Base-by-base conservation (phyloP, 106 monocot species). In the Dactylorhiza incarnata region DNA sequence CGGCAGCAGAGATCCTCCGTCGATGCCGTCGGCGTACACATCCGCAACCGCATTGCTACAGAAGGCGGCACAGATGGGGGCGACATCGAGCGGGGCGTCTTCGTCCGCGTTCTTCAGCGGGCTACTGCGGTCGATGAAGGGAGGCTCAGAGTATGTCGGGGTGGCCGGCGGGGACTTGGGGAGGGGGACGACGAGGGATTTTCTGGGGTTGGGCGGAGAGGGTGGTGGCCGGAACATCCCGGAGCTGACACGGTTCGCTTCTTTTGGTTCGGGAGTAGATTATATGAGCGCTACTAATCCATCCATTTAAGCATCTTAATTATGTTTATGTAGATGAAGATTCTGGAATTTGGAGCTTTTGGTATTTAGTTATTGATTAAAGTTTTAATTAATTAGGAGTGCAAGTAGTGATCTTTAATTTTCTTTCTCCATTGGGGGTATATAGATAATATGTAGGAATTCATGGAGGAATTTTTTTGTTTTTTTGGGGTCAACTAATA, bases 1-100 rank as follows among this genome's bases (percentile, higher is more conserved):
- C 44, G 75, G 48, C 59, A 76, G 51, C 80, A 56, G 17, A 76
- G 72, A 79, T 48, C 48, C 24, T 55, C 6, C 74, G 49, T 4
- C 45, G 15, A 6, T 51, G 45, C 14, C 74, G 23, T 17, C 78
- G 24, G 80, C 77, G 3, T 56, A 68, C 78, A 81, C 83, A 78
- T 83, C 88, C 23, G 88, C 88, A 11, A 89, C 85, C 1, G 85
- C 83, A 16, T 68, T 88, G 67, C 78, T 88, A 0, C 88, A 88
- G 75, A 83, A 85, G 81, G 88, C 85, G 12, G 88, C 85, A 7
- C 78, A 79, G 70, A 75, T 85, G 72, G 88, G 88, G 5, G 83
- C 84, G 3, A 68, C 24, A 16, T 17, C 19, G 37, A 68, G 67
- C n/a, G 37, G 29, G 11, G 15, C 50, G 19, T 50, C 68, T 1